Base-by-base conservation (phyloP, 305 asterid genomes). In the Lippia alba region DNA sequence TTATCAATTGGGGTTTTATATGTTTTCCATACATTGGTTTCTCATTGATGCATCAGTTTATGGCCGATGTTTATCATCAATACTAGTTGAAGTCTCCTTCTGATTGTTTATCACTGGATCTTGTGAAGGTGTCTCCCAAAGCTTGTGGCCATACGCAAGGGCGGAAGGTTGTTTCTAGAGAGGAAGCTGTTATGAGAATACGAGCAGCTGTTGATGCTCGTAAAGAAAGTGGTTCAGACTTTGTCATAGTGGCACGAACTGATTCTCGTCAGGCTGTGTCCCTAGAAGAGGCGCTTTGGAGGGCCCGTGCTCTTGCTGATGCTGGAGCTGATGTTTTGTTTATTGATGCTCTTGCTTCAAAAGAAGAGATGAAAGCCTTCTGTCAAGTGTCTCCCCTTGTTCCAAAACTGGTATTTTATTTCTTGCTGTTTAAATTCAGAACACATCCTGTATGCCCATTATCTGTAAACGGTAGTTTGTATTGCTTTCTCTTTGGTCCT, bases 91-190 rank as follows among this genome's bases (percentile, higher is more conserved):
- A 62, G 45, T 24, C 53, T 32, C 19, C 51, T 76, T 24, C 69
- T 24, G 41, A 12, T 60, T 64, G 30, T 39, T 62, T 62, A 58
- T 60, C 12, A 51, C 76, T 18, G 56, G 79, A 73, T 76, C 18
- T 66, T 50, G 33, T 65, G 59, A 77, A 93, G 98, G 89, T 91
- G 61, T 81, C 96, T 74, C 98, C 98, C 36, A 93, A 93, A 87
- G 98, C 98, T 67, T 93, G 98, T 76, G 97, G 98, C 63, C 98
- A 93, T 80, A 93, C 97, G 72, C 86, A 72, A 71, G 97, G 96
- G 76, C 85, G 97, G 72, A 85, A 85, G 83, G 98, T 93, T 36
- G 89, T 89, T 33, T 80, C 97, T 20, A 86, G 96, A 82, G 98
- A 93, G 78, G 97, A 91, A 76, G 96, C 98, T 41, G 70, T 89